Percentiles rank a stretch among this genome's conserved stretches.
phyloP scores from a whole-genome alignment of 805 yeast genomes.

The Hanseniaspora valbyensis region DNA sequence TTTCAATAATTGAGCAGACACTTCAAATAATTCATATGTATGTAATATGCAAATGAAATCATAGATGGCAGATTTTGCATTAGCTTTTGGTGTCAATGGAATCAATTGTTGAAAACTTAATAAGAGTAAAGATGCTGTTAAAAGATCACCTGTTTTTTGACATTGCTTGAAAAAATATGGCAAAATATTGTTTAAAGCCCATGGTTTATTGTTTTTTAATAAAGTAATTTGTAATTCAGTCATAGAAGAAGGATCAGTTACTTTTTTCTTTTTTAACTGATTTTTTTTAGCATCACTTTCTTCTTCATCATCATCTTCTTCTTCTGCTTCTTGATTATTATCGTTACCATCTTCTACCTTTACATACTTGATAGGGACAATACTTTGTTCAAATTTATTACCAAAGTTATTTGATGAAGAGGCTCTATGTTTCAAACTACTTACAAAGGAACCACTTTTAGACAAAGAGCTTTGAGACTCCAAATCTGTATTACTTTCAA shows the following conservation, averaged over 20 bases:
- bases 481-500: conserved; percentile 5
- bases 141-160: conserved; percentile 26
- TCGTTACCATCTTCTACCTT: not conserved
- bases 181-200: conserved; percentile 26
- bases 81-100: conserved; percentile 21
- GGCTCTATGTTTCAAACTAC: conserved; percentile 8
- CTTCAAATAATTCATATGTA: conserved; percentile 28
- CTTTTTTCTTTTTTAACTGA: not conserved
- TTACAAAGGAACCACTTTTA: conserved; percentile 8
- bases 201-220: conserved; percentile 20
- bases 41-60: conserved; percentile 27
- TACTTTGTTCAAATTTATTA: not conserved
- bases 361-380: not conserved
- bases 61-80: conserved; percentile 26
- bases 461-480: conserved; percentile 7
- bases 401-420: not conserved
- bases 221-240: conserved; percentile 15
- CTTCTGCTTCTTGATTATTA: too few species aligned
- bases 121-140: conserved; percentile 25
- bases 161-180: conserved; percentile 26
- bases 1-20: conserved; percentile 28
- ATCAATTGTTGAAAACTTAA: conserved; percentile 27
- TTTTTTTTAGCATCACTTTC: not conserved
- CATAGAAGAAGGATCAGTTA: conserved; percentile 10
- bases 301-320: not conserved